Evolutionary conservation across 1,139 yeast species (phyloP), one percentile per base, ranked within the genome.

Genomic region (Pichia inconspicua): DNA sequence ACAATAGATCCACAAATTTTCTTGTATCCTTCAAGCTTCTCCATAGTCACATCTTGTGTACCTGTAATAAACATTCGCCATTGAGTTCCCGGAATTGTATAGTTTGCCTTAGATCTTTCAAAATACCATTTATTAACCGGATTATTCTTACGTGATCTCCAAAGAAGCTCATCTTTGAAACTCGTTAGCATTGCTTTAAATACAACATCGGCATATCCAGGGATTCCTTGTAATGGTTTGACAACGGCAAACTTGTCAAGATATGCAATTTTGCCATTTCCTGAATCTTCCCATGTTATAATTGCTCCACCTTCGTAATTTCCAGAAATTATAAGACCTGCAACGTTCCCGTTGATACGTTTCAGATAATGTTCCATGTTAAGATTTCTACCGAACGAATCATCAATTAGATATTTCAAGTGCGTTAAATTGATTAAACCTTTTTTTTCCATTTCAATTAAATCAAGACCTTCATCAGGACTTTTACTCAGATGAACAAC

Each of bases 41-140:
- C 54, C 9, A 42, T 37, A 8, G 44, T 41, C 12, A 51, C 35
- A 2, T 66, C 59, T 28, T 60, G 64, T 37, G 69, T 73, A 0
- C 90, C 89, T 6, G 84, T 75, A 71, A 80, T 83, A 60, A 84
- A 85, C 53, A 82, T 67, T 55, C 78, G 74, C 94, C 94, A 84
- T 30, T 73, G 71, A 5, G 84, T 71, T 22, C 69, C 73, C 0
- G 74, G 73, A 30, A 64, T 59, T 44, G 77, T 74, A 50, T 79
- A 64, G 27, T 86, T 80, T 0, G 96, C 96, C 37, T 75, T 71
- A 44, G 96, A 84, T 54, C 98, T 73, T 59, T 92, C 97, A 65
- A 90, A 92, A 63, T 92, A 92, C 98, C 98, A 92, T 59, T 89
- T 89, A 68, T 92, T 92, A 5, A 92, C 97, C 0, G 97, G 96